Conservation (phyloP, 805 yeast genomes). For the Ogataea pilisensis region DNA sequence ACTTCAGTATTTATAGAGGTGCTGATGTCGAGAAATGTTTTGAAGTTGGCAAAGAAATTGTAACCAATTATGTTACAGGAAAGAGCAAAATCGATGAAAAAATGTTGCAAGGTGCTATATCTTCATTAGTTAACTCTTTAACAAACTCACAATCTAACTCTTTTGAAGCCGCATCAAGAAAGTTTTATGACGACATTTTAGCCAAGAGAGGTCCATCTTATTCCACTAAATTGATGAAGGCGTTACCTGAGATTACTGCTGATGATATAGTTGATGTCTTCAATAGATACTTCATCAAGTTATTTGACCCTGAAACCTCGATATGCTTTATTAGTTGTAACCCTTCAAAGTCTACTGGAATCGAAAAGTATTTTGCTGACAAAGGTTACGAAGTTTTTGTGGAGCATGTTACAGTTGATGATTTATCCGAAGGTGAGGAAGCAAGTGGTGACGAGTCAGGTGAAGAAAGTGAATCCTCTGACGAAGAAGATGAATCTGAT, state of each 20-base stretch:
- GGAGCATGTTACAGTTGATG: constrained; percentile 42
- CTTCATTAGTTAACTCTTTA: constrained; percentile 66
- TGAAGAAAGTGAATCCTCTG: constrained; percentile 23
- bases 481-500: constrained; percentile 14
- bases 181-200: constrained; percentile 62
- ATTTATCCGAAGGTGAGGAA: constrained; percentile 19
- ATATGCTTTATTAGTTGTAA: constrained; percentile 70
- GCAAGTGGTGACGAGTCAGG: constrained; percentile 27
- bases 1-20: constrained; percentile 72
- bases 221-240: constrained; percentile 47
- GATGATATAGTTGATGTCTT: constrained; percentile 49
- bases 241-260: constrained; percentile 47
- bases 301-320: constrained; percentile 57
- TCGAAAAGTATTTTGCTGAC: constrained; percentile 42
- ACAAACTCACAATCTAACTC: constrained; percentile 68
- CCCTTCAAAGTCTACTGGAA: constrained; percentile 50
- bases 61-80: constrained; percentile 57
- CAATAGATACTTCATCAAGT: constrained; percentile 55
- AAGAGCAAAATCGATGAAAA: constrained; percentile 48
- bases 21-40: constrained; percentile 69
- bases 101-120: constrained; percentile 66
- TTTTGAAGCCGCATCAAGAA: constrained; percentile 59
- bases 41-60: constrained; percentile 59
- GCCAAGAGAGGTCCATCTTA: constrained; percentile 69
- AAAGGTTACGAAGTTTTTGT: constrained; percentile 57